These are phyloP conservation scores for Xylaria sp. DNA, from an alignment of 495 filamentous ascomycete species.

Conservation along the genomic window DNA sequence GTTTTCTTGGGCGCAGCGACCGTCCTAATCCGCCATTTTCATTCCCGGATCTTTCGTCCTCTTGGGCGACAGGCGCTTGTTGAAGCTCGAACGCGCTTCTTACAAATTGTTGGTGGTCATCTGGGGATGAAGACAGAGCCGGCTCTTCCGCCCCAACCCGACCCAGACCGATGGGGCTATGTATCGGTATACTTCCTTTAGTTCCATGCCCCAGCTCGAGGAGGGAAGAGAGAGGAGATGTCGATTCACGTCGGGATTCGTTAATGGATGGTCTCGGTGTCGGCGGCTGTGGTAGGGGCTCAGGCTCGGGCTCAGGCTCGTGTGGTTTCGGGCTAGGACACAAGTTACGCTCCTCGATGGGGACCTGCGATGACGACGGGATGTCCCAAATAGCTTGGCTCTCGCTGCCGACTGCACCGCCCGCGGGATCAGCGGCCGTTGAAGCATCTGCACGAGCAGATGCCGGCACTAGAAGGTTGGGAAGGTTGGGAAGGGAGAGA, in stretches of 20 bases:
- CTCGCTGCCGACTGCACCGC: not conserved
- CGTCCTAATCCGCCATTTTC: constrained; percentile 41
- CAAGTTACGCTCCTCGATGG: constrained; percentile 19
- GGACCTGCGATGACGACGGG: constrained; percentile 33
- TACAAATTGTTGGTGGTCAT: constrained; percentile 19
- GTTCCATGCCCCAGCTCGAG: constrained; percentile 17
- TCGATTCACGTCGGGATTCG: constrained; percentile 21
- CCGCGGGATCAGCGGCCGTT: not conserved
- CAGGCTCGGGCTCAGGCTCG: no score
- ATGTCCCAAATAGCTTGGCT: constrained; percentile 37
- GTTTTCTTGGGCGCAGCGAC: constrained; percentile 70
- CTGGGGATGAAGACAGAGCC: not conserved
- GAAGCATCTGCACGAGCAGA: not conserved
- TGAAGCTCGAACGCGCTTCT: constrained; percentile 25
- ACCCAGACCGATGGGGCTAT: not conserved
- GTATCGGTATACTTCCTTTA: not conserved
- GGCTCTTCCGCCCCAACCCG: not conserved
- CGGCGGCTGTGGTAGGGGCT: constrained; percentile 1
- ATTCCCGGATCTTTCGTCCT: constrained; percentile 12
- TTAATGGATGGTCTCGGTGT: constrained; percentile 15
- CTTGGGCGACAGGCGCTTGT: constrained; percentile 24
- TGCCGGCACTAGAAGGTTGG: constrained; percentile 21
- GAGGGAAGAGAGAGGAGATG: constrained; percentile 32
- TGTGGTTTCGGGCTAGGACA: constrained; percentile 15
- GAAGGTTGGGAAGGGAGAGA: constrained; percentile 31